Conservation (phyloP, 2,329 filamentous ascomycete species). For the Penicillium sp. region DNA sequence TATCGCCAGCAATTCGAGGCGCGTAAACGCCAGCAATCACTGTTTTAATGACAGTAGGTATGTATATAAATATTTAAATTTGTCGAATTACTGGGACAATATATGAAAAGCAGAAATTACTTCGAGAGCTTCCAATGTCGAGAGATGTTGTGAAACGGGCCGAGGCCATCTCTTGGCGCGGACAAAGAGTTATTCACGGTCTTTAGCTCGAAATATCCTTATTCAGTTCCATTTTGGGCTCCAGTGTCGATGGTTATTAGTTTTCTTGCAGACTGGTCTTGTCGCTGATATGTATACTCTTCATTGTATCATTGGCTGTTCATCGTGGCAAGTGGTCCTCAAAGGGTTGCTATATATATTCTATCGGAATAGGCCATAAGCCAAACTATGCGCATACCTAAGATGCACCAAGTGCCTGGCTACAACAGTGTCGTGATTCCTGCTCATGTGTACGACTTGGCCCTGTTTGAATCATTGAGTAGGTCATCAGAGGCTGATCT, state of each 20-base stretch:
- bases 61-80: not conserved
- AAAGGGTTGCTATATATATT: not conserved
- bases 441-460: no score
- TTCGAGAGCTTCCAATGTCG: not conserved
- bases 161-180: conserved; percentile 5
- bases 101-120: not conserved
- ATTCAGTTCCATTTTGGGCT: not conserved
- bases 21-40: not conserved
- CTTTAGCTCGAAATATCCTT: not conserved
- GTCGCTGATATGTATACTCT: not conserved
- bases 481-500: no score
- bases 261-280: not conserved
- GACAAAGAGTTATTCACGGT: conserved; percentile 5
- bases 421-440: no score
- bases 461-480: no score
- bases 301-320: not conserved
- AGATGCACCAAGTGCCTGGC: no score
- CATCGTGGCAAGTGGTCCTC: not conserved
- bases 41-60: not conserved
- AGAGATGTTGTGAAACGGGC: not conserved
- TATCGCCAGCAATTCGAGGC: conserved; percentile 10
- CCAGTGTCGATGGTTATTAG: no score
- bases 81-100: not conserved
- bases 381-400: no score
- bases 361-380: no score